Conservation (phyloP, 2,329 filamentous ascomycete genomes). For the Bipolaris gigantea region DNA sequence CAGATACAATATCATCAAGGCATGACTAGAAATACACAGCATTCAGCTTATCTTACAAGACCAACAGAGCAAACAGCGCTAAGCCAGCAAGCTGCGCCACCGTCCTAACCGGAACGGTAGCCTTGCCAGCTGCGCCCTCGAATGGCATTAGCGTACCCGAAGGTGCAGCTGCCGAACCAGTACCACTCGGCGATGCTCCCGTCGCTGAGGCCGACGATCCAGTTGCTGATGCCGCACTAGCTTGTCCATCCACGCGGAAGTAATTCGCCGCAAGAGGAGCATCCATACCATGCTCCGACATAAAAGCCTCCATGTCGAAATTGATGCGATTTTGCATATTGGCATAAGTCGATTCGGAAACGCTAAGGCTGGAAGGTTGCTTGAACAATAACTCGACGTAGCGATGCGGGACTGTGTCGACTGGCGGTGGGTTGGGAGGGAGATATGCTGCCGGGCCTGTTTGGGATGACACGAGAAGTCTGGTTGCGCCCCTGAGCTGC, state of each 20-base stretch:
- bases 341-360: slow-evolving; percentile 28
- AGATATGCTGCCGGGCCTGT: slow-evolving; percentile 39
- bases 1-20: too few species aligned
- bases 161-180: slow-evolving; percentile 20
- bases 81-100: slow-evolving; percentile 18
- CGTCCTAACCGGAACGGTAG: slow-evolving; percentile 16
- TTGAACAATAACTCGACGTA: slow-evolving; percentile 42
- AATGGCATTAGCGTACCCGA: slow-evolving; percentile 23
- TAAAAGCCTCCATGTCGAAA: slow-evolving; percentile 37
- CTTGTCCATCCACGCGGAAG: slow-evolving; percentile 40
- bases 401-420: slow-evolving; percentile 38
- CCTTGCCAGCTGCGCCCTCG: slow-evolving; percentile 19
- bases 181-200: not conserved
- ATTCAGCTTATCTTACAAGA: not conserved
- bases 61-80: slow-evolving; percentile 18
- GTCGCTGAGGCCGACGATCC: too few species aligned
- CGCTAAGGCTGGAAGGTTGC: slow-evolving; percentile 31
- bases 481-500: slow-evolving; percentile 21
- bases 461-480: slow-evolving; percentile 31
- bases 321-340: slow-evolving; percentile 25
- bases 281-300: slow-evolving; percentile 26
- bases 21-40: not conserved
- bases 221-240: slow-evolving; percentile 12
- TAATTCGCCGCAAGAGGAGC: slow-evolving; percentile 40
- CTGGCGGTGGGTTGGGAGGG: slow-evolving; percentile 37